Evolutionary conservation across 2,329 filamentous ascomycete genomes (phyloP).

Genomic region (Xylariales sp.): DNA sequence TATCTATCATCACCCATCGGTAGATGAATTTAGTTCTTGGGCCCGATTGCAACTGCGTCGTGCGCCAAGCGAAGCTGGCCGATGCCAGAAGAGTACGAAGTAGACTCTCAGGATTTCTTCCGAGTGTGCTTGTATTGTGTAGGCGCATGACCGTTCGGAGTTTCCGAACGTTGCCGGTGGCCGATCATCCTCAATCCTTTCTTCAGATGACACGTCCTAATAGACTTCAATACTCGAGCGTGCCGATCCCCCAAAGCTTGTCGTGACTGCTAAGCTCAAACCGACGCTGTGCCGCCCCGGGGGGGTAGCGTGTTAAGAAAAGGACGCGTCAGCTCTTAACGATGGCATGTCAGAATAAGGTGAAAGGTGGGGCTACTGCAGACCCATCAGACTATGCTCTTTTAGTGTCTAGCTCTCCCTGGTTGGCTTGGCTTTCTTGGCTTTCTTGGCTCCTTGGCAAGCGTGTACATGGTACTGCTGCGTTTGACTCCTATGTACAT

Average conservation of each 20-base stretch:
- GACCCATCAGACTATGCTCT: conserved; percentile 1
- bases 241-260: conserved; percentile 12
- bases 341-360: conserved; percentile 1
- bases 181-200: no score
- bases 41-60: no score
- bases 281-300: not conserved
- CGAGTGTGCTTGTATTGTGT: no score
- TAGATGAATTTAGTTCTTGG: no score
- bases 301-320: not conserved
- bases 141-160: no score
- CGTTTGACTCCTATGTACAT: not conserved
- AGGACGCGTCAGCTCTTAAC: not conserved
- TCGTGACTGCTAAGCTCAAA: conserved; percentile 3
- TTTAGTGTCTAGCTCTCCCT: not conserved
- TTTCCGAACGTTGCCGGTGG: no score
- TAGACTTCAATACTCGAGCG: not conserved
- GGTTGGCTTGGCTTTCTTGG: conserved; percentile 2
- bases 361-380: conserved; percentile 3
- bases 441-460: no score
- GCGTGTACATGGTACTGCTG: no score
- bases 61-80: no score
- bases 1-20: no score
- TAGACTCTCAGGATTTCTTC: no score
- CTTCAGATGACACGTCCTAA: not conserved
- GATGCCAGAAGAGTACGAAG: no score